Evolutionary conservation across 257 asterid species (phyloP), one percentile per base, ranked within the genome.

Genomic region (Nyctanthes arbortristis): DNA sequence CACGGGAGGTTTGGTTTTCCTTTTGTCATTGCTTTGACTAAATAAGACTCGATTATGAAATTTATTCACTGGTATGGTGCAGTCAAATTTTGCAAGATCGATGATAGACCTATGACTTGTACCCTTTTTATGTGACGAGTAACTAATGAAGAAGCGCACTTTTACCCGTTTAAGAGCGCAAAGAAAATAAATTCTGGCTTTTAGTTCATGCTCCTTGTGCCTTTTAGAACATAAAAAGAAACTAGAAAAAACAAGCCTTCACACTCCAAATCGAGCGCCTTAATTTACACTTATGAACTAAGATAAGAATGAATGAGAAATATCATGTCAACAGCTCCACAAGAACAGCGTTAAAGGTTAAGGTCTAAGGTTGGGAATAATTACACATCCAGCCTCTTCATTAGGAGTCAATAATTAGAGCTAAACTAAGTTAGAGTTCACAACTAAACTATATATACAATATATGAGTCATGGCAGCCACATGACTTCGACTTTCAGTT

Each of bases 341-440:
- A 69, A 56, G 68, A n/a, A 72, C 73, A 80, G 72, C 81, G 87
- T 82, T 84, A 81, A 2, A 40, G 3, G 49, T 40, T 14, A 40
- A 78, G 71, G 52, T 40, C 52, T 0, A 40, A 4, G 52, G 4
- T 40, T 16, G 52, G 16, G 1, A 40, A 40, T 22, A 40, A 40
- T 40, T 16, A 4, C 84, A 67, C 77, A 70, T 76, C 71, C 75
- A 49, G 70, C 76, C 71, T 74, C 84, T 80, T 74, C 81, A 82
- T 76, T 77, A 78, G 79, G 67, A 67, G 74, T 79, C 73, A 66
- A 79, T 76, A 76, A 81, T 79, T 84, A 85, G 84, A 71, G 76
- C 69, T 72, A 40, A 70, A 73, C 86, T 83, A 79, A 68, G 81
- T 81, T 84, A 79, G 84, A 71, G 70, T 68, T 64, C 74, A 75